Percentiles rank a stretch among this genome's conserved stretches.
Evolutionary conservation across 441 rosid species (phyloP).

Genomic region (Erodium texanum): DNA sequence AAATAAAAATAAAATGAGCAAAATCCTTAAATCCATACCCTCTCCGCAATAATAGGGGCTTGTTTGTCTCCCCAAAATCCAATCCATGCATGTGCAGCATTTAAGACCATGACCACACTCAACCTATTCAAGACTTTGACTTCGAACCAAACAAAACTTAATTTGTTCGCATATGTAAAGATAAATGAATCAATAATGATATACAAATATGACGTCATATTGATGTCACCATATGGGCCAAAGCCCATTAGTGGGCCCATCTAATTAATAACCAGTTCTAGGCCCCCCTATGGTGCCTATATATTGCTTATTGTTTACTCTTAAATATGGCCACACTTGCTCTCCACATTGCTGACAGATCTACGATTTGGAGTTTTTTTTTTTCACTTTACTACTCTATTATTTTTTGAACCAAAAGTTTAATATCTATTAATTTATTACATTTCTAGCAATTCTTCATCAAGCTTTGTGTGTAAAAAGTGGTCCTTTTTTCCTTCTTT

Average conservation of each 20-base stretch:
- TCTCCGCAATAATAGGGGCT: conserved; percentile 3
- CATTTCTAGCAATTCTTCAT: no score
- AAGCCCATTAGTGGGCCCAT: conserved; percentile 18
- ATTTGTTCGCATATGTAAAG: conserved; percentile 21
- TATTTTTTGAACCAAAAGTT: no score
- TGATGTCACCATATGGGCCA: conserved; percentile 14
- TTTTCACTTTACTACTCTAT: no score
- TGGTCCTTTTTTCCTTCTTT: conserved; percentile 4
- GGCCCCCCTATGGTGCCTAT: conserved; percentile 10
- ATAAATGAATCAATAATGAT: no score
- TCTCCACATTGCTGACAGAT: background rate
- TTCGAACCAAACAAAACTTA: conserved; percentile 5
- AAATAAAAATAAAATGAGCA: background rate
- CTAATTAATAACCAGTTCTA: background rate
- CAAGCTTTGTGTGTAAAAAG: background rate
- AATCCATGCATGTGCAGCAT: conserved; percentile 5
- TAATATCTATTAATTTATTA: no score
- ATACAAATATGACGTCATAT: no score
- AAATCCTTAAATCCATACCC: background rate
- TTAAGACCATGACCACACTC: background rate
- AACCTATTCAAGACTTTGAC: conserved; percentile 16
- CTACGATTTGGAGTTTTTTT: background rate
- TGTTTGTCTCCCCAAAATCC: background rate
- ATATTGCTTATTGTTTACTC: conserved; percentile 15
- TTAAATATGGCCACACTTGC: conserved; percentile 15